Evolutionary conservation across 805 yeast genomes (phyloP).

Genomic region (Candida maesae): DNA sequence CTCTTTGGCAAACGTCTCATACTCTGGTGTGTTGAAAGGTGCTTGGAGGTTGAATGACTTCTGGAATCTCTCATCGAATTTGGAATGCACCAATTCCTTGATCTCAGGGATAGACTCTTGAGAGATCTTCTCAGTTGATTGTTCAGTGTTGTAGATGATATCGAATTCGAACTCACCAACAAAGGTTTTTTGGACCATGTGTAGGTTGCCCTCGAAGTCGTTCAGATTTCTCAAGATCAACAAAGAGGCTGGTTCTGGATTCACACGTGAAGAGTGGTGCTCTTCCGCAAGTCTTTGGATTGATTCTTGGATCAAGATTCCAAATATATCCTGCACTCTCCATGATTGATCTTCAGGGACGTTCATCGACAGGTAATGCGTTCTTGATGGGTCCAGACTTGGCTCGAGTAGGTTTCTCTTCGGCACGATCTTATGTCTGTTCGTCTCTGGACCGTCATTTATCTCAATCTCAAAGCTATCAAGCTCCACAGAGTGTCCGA

Average conservation of each 20-base stretch:
- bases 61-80: constrained; percentile 51
- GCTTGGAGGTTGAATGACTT: constrained; percentile 44
- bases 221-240: constrained; percentile 57
- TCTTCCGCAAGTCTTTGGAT: constrained; percentile 41
- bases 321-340: constrained; percentile 74
- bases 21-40: constrained; percentile 46
- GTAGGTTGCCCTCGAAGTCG: constrained; percentile 68
- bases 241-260: constrained; percentile 38
- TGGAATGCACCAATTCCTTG: constrained; percentile 19
- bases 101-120: constrained; percentile 25
- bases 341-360: constrained; percentile 73
- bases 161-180: constrained; percentile 75
- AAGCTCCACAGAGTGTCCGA: constrained; percentile 59
- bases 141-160: constrained; percentile 51
- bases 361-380: constrained; percentile 64
- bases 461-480: constrained; percentile 61
- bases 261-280: constrained; percentile 20
- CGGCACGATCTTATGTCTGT: constrained; percentile 37
- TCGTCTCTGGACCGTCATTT: constrained; percentile 49
- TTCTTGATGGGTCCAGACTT: constrained; percentile 50
- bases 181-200: constrained; percentile 72
- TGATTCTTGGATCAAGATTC: constrained; percentile 66
- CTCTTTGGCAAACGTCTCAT: constrained; percentile 66
- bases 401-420: constrained; percentile 32
- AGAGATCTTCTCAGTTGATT: constrained; percentile 38